Conservation (phyloP, 306 rosid genomes). For the Vigna mungo region DNA sequence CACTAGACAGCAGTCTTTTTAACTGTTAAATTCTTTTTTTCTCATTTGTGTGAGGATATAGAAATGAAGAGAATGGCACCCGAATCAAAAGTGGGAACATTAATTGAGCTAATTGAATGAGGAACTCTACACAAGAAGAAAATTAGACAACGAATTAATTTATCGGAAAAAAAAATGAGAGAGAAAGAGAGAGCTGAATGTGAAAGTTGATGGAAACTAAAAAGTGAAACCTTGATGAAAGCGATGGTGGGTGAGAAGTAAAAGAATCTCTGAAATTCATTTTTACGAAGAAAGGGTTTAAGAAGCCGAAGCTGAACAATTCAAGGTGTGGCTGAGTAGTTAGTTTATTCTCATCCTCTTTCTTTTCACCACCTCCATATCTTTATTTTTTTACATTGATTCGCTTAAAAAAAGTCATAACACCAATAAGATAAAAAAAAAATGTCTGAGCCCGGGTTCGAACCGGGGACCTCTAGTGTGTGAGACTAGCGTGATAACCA, state of each 20-base stretch:
- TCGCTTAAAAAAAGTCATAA: too few species aligned
- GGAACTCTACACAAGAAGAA: slow-evolving; percentile 32
- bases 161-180: background rate
- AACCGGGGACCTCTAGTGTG: too few species aligned
- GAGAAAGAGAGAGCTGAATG: background rate
- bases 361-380: background rate
- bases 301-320: background rate
- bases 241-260: slow-evolving; percentile 37
- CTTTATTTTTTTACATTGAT: background rate
- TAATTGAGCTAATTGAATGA: slow-evolving; percentile 31
- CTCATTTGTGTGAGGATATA: slow-evolving; percentile 35
- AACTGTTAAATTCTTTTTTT: slow-evolving; percentile 46
- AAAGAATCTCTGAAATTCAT: slow-evolving; percentile 42
- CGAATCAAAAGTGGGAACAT: slow-evolving; percentile 23
- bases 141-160: slow-evolving; percentile 19
- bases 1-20: background rate
- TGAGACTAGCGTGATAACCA: too few species aligned
- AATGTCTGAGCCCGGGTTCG: too few species aligned
- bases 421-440: too few species aligned
- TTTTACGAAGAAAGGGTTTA: slow-evolving; percentile 50
- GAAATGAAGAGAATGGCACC: slow-evolving; percentile 41
- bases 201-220: background rate
- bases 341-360: background rate
- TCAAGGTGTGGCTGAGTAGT: background rate
- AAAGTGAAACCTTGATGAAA: slow-evolving; percentile 53